Evolutionary conservation across 257 asterid species (phyloP), one percentile per base, ranked within the genome.

Genomic region (Osmanthus fragrans): DNA sequence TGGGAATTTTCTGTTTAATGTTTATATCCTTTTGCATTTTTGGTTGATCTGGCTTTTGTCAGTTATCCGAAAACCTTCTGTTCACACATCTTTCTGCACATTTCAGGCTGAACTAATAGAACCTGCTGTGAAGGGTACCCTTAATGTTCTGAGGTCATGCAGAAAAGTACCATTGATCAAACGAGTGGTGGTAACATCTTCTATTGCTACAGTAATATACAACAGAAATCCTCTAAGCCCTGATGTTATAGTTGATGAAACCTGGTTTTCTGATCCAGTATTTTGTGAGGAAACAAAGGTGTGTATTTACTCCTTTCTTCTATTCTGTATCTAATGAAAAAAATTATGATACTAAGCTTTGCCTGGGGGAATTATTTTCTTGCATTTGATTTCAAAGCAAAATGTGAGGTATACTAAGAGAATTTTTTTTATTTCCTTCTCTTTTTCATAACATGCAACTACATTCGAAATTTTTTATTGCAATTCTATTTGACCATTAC

Each of bases 41-140:
- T 19, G 60, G 2, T 16, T 18, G 23, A 49, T 49, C 60, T 4
- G 60, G 7, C 21, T 49, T 49, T 45, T 45, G 54, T 45, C 21
- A 7, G 18, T 39, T 23, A 8, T 13, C 13, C 5, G n/a, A 36
- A 40, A 40, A 40, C 47, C 15, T 9, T 40, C 15, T 40, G 10
- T 23, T 18, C 29, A 54, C 63, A 0, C 27, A n/a, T 56, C 65
- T 56, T 56, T 56, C 65, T 56, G 12, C 65, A 6, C 27, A 16
- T 16, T 63, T 32, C 33, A 87, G 90, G 82, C 54, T 56, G 83
- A 90, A 40, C 66, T 90, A 12, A 34, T 90, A 37, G 89, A 88
- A 3, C 96, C 96, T 21, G 92, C 93, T 0, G 82, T 87, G 58
- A 82, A 83, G 27, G 95, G 92, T 74, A 90, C 89, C 5, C 80